These are phyloP conservation scores for Caryopteris hybrid DNA, from an alignment of 305 asterid genomes.

Conservation along the genomic window DNA sequence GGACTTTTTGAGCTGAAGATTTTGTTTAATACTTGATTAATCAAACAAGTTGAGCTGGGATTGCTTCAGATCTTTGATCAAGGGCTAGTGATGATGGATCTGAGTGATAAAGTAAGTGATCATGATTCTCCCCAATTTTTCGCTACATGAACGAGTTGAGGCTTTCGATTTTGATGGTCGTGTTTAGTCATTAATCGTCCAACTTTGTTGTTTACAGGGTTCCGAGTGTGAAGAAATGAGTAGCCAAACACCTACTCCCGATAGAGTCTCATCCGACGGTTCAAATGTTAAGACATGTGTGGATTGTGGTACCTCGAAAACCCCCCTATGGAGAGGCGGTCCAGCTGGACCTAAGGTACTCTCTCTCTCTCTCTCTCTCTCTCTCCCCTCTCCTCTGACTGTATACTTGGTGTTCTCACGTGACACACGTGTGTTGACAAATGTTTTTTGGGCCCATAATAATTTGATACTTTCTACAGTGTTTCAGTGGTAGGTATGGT, in stretches of 20 bases:
- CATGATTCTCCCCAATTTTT: neutral
- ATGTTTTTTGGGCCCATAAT: neutral
- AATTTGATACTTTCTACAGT: too few species aligned
- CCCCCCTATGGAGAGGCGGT: conserved; percentile 98
- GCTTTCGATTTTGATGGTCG: neutral
- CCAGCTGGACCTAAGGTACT: conserved; percentile 96
- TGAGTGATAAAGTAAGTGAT: conserved; percentile 80
- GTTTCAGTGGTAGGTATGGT: neutral
- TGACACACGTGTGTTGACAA: conserved; percentile 17
- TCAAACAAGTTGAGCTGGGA: conserved; percentile 12
- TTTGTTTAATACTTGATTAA: neutral
- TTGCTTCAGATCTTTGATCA: conserved; percentile 18
- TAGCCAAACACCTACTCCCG: conserved; percentile 42
- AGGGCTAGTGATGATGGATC: conserved; percentile 49
- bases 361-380: neutral
- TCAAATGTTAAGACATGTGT: conserved; percentile 63
- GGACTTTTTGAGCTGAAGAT: neutral
- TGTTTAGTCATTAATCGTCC: neutral
- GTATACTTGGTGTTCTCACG: conserved; percentile 11
- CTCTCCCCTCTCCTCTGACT: neutral
- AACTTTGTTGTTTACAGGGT: conserved; percentile 36
- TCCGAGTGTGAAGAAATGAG: conserved; percentile 65
- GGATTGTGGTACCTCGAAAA: conserved; percentile 90
- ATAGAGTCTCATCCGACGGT: conserved; percentile 58
- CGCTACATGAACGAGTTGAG: conserved; percentile 5